These are phyloP conservation scores for Torulaspora globosa DNA, from an alignment of 1,139 yeast genomes.

Conservation along the genomic window DNA sequence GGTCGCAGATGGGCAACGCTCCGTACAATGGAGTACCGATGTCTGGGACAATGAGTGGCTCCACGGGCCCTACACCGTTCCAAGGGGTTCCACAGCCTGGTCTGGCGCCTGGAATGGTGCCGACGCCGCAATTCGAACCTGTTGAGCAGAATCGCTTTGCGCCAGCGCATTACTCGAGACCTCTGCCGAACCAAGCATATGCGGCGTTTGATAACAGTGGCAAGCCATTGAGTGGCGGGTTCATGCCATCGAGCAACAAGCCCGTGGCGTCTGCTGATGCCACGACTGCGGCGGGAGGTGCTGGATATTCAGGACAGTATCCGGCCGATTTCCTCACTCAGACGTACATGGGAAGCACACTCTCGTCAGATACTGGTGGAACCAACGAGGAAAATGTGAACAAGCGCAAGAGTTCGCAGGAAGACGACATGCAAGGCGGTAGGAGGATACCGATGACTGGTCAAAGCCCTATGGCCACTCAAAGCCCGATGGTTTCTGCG, in stretches of 20 bases:
- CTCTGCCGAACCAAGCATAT: not conserved
- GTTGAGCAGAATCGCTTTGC: not conserved
- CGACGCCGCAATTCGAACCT: not conserved
- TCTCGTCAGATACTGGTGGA: not conserved
- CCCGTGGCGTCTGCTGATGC: not conserved
- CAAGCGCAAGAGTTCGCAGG: not conserved
- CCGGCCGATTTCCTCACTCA: not conserved
- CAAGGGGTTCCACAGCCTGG: conserved; percentile 5
- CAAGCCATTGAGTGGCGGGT: not conserved
- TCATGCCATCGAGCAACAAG: not conserved
- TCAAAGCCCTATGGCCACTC: not conserved
- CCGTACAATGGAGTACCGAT: conserved; percentile 27
- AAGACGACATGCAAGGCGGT: not conserved
- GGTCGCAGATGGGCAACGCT: conserved; percentile 34
- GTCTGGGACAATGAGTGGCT: not conserved
- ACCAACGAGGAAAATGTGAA: conserved; percentile 3
- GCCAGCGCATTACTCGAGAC: not conserved
- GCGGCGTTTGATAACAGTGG: not conserved
- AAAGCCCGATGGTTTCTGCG: conserved; percentile 1
- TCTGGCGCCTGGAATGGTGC: not conserved
- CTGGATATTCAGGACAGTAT: not conserved
- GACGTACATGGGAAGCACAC: not conserved
- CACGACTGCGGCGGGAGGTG: not conserved
- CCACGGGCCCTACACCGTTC: conserved; percentile 1
- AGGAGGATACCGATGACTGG: not conserved